Conservation (phyloP, 495 filamentous ascomycete species). For the Penicillium riverlandense region DNA sequence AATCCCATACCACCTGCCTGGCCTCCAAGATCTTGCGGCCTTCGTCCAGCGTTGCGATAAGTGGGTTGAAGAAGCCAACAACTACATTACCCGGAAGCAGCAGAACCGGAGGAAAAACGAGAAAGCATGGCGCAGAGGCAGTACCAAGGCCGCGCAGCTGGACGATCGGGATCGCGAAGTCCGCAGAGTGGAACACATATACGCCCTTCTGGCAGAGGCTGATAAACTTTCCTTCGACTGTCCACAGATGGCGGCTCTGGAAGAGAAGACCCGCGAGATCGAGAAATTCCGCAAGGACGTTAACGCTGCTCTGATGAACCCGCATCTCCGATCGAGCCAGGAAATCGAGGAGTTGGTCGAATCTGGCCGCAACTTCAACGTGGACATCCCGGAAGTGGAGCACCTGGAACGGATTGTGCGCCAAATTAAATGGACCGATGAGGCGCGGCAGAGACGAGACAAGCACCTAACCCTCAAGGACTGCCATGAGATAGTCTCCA, state of each 20-base stretch:
- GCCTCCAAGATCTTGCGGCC: constrained; percentile 70
- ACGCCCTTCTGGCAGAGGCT: constrained; percentile 74
- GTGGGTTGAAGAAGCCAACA: constrained; percentile 96
- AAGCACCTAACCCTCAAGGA: constrained; percentile 64
- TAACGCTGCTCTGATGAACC: constrained; percentile 56
- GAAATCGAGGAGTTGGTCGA: constrained; percentile 89
- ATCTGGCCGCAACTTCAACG: constrained; percentile 78
- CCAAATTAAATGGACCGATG: constrained; percentile 84
- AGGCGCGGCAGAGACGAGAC: constrained; percentile 56
- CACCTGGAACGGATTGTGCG: constrained; percentile 71
- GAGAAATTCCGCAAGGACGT: constrained; percentile 78
- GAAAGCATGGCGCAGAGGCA: constrained; percentile 77
- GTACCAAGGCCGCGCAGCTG: constrained; percentile 68
- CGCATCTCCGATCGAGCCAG: constrained; percentile 51
- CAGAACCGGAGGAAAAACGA: constrained; percentile 97
- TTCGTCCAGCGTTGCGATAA: constrained; percentile 96
- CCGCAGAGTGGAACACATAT: constrained; percentile 84
- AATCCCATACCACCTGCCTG: constrained; percentile 87
- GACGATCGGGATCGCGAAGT: constrained; percentile 86
- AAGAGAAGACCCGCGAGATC: constrained; percentile 83
- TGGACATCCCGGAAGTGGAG: constrained; percentile 92
- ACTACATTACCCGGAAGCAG: constrained; percentile 96
- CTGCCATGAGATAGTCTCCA: constrained; percentile 67
- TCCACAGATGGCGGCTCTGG: constrained; percentile 80
- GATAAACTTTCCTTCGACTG: constrained; percentile 91